These are phyloP conservation scores for Phytophthora pluvialis DNA, from an alignment of 352 stramenopile species.

Conservation along the genomic window DNA sequence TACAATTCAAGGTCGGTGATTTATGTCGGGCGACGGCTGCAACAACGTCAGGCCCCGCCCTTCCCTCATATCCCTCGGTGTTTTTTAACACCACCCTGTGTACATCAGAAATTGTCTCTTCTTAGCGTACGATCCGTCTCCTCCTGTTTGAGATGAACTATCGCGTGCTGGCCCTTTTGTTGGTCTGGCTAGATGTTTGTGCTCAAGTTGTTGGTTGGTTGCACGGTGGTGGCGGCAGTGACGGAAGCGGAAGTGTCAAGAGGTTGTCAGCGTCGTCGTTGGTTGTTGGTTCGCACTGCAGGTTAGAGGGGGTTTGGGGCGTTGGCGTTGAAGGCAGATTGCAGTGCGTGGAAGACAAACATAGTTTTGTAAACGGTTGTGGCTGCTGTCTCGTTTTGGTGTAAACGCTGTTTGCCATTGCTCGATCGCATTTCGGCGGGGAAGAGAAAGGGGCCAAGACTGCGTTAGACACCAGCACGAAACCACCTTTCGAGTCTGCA, in stretches of 20 bases:
- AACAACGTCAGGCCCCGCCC: neutral
- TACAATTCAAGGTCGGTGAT: conserved; percentile 46
- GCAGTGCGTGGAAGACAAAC: no score
- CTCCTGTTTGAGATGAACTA: no score
- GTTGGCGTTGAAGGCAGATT: no score
- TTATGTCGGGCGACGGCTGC: conserved; percentile 23
- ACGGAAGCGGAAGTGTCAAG: neutral
- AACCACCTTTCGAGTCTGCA: conserved; percentile 6
- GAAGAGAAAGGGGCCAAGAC: conserved; percentile 9
- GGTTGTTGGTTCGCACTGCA: neutral
- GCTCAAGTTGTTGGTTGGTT: no score
- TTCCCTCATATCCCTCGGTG: conserved; percentile 62
- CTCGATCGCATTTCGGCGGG: conserved; percentile 18
- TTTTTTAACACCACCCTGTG: conserved; percentile 91
- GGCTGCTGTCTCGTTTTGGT: neutral
- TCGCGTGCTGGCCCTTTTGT: no score
- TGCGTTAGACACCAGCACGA: conserved; percentile 25
- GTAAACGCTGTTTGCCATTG: neutral
- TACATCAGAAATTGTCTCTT: conserved; percentile 42
- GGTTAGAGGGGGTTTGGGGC: no score
- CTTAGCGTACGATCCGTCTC: no score
- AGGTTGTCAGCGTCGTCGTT: neutral
- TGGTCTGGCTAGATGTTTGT: neutral
- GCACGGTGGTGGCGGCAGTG: neutral
- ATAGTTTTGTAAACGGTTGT: neutral